These are phyloP conservation scores for Acacia acuminata DNA, from an alignment of 306 rosid genomes.

Conservation along the genomic window DNA sequence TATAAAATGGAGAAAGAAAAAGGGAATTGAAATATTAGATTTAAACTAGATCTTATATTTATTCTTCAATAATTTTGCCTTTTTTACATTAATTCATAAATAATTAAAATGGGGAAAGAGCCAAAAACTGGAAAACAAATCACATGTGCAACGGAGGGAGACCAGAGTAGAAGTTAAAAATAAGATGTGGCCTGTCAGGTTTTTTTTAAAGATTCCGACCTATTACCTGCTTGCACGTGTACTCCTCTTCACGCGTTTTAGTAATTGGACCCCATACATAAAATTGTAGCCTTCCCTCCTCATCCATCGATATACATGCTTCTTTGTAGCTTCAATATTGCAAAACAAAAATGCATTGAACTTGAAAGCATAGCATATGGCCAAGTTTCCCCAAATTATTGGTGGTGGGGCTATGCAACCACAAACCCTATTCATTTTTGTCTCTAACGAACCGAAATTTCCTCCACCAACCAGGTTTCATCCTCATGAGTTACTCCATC, in stretches of 20 bases:
- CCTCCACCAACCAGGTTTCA: neutral
- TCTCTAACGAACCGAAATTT: neutral
- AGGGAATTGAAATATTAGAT: too few species aligned
- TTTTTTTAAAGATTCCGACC: neutral
- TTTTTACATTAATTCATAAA: neutral
- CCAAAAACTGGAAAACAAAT: neutral
- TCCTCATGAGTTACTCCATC: neutral
- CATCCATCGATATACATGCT: neutral
- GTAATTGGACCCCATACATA: neutral
- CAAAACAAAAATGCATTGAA: neutral
- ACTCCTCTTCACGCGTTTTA: neutral
- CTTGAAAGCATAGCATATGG: neutral
- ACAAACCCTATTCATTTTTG: neutral
- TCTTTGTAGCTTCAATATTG: too few species aligned
- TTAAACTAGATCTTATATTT: too few species aligned
- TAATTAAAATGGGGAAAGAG: neutral
- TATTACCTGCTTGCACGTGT: neutral
- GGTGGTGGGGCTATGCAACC: conserved; percentile 33
- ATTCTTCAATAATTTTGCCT: neutral
- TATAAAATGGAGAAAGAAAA: too few species aligned
- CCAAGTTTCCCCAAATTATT: conserved; percentile 22
- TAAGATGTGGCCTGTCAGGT: neutral
- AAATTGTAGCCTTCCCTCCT: neutral
- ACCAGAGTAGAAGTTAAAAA: neutral
- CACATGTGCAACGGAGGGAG: conserved; percentile 2